These are phyloP conservation scores for Trichocladium antarcticum DNA, from an alignment of 495 filamentous ascomycete genomes.

Conservation along the genomic window DNA sequence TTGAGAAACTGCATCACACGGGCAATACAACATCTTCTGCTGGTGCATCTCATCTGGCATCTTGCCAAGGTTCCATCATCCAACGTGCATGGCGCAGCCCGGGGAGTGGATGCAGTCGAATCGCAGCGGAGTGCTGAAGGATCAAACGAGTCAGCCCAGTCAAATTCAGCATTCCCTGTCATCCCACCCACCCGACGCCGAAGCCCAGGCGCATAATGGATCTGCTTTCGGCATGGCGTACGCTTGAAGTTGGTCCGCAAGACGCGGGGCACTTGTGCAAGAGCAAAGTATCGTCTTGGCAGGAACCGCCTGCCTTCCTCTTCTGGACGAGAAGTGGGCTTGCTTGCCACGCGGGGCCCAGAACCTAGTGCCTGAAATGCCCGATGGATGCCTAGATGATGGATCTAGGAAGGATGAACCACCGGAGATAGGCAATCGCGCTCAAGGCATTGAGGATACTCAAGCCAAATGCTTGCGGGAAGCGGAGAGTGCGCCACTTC, in stretches of 20 bases:
- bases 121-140: background rate
- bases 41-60: too few relatives aligned
- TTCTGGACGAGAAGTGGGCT: conserved; percentile 1
- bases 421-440: too few relatives aligned
- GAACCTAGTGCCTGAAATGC: background rate
- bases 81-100: too few relatives aligned
- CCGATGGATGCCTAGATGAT: background rate
- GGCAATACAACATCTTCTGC: too few relatives aligned
- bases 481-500: too few relatives aligned
- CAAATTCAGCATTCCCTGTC: background rate
- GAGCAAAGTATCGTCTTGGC: conserved; percentile 8
- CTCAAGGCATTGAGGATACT: too few relatives aligned
- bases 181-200: background rate
- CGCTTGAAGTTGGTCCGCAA: background rate
- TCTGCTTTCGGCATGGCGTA: conserved; percentile 4
- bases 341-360: background rate
- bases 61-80: too few relatives aligned
- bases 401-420: too few relatives aligned
- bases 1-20: too few relatives aligned
- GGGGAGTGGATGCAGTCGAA: background rate
- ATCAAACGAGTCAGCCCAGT: background rate
- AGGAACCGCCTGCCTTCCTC: conserved; percentile 5
- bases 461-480: too few relatives aligned
- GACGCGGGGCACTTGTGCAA: conserved; percentile 8
- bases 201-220: background rate